phyloP scores from a whole-genome alignment of 345 rosid genomes.

The Sonneratia caseolaris region DNA sequence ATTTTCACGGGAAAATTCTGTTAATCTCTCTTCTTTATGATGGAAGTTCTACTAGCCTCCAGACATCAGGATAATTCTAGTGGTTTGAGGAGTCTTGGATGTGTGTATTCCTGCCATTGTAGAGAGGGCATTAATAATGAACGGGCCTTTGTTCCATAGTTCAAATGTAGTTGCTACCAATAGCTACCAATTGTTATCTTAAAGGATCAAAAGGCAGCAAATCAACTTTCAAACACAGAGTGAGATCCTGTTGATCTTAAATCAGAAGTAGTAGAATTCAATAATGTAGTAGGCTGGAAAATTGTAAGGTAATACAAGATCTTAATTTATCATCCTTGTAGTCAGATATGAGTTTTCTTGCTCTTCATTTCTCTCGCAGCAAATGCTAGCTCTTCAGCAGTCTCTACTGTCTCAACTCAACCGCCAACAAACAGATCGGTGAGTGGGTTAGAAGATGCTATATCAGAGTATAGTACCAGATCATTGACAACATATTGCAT shows the following conservation, averaged over 20 bases:
- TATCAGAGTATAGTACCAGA: not conserved
- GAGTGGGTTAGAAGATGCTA: conserved; percentile 16
- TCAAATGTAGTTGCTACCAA: not conserved
- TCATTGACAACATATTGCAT: not conserved
- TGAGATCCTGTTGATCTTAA: not conserved
- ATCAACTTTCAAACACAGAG: not conserved
- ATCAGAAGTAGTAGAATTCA: not conserved
- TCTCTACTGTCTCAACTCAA: conserved; percentile 56
- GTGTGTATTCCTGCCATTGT: not conserved
- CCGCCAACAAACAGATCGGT: conserved; percentile 51
- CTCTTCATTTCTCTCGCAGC: conserved; percentile 27
- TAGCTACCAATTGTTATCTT: not conserved
- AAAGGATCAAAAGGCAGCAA: not conserved
- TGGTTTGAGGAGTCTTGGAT: not conserved
- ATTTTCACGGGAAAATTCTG: not conserved
- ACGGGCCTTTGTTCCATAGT: not conserved
- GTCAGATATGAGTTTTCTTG: not conserved
- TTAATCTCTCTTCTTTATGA: not conserved
- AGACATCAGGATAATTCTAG: not conserved
- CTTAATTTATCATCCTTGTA: not conserved
- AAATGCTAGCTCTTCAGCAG: conserved; percentile 56
- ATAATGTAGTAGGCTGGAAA: not conserved
- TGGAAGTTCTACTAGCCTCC: not conserved
- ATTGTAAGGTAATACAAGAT: not conserved
- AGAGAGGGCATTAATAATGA: not conserved